Evolutionary conservation across 2,329 filamentous ascomycete genomes (phyloP), one percentile per base, ranked within the genome.

Genomic region (Sphaerulina musiva): DNA sequence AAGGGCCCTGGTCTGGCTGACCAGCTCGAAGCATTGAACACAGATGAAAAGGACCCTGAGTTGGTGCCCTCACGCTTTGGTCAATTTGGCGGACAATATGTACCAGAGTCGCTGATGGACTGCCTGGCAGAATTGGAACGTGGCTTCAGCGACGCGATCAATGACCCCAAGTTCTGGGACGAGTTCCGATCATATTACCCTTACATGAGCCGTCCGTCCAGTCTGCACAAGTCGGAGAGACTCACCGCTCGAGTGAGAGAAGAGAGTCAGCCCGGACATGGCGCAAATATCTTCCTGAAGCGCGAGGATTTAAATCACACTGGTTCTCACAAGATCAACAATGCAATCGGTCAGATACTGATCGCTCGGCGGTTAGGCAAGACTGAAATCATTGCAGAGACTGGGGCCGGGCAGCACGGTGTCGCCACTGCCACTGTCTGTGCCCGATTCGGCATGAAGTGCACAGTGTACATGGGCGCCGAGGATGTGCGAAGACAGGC

Each of bases 321-420:
- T 7, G 93, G 93, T 62, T 95, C 88, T 59, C 93, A 98, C 80
- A 98, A 98, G 81, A 97, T 98, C 78, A 98, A 98, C 78, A 98
- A 98, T 67, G 93, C 93, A 0, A 78, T 98, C 7, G 93, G 93
- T 2, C 93, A 98, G 72, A 84, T 96, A 46, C 80, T 98, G 11
- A 76, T 98, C 39, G 93, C 93, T 1, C 81, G 81, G 64, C 80
- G 89, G 58, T 75, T 98, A 46, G 93, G 93, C 48, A 98, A 98
- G 81, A 96, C 85, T 5, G 87, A 90, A 70, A 97, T 98, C 65
- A 98, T 98, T 64, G 93, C 93, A 46, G 93, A 98, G 76, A 98
- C 93, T 12, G 93, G 93, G 62, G 93, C 93, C 51, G 93, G 93
- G 14, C 93, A 98, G 75, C 93, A 98, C 73, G 93, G 93, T 76